Conservation (phyloP, 345 rosid species). For the Acer yangbiense region DNA sequence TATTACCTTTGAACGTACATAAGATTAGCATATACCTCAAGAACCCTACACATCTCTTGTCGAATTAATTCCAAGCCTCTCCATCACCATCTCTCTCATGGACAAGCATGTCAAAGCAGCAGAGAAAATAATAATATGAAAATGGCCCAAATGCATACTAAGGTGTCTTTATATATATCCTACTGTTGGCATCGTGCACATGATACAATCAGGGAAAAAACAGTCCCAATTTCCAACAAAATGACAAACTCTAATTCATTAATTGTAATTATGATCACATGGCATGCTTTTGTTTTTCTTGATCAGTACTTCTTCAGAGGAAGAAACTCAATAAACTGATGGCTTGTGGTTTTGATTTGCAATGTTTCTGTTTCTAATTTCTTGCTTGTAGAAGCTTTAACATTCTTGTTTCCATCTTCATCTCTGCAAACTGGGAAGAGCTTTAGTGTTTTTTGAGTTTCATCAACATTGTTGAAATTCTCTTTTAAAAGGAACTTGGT, state of each 20-base stretch:
- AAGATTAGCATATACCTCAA: constrained; percentile 17
- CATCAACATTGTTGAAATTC: constrained; percentile 20
- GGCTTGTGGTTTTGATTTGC: constrained; percentile 34
- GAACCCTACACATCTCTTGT: constrained; percentile 14
- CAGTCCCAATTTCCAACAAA: constrained; percentile 40
- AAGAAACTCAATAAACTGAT: constrained; percentile 57
- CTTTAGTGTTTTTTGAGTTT: constrained; percentile 48
- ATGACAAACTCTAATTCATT: constrained; percentile 34
- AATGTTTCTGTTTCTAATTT: constrained; percentile 24
- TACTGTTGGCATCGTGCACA: constrained; percentile 26
- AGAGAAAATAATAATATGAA: constrained; percentile 4
- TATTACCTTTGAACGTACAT: constrained; percentile 25
- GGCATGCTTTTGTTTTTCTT: constrained; percentile 15
- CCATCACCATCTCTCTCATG: constrained; percentile 12
- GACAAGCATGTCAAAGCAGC: constrained; percentile 26
- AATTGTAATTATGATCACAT: constrained; percentile 34
- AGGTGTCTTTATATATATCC: constrained; percentile 1
- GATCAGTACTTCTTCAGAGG: constrained; percentile 49
- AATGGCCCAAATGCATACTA: constrained; percentile 38
- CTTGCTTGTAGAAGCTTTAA: constrained; percentile 15
- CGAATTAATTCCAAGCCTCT: constrained; percentile 15
- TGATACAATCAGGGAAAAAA: constrained; percentile 28
- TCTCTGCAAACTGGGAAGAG: constrained; percentile 52
- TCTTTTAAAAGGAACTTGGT: constrained; percentile 4
- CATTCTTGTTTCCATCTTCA: background rate